Evolutionary conservation across 106 monocot genomes (phyloP).

Genomic region (Agapanthus africanus): DNA sequence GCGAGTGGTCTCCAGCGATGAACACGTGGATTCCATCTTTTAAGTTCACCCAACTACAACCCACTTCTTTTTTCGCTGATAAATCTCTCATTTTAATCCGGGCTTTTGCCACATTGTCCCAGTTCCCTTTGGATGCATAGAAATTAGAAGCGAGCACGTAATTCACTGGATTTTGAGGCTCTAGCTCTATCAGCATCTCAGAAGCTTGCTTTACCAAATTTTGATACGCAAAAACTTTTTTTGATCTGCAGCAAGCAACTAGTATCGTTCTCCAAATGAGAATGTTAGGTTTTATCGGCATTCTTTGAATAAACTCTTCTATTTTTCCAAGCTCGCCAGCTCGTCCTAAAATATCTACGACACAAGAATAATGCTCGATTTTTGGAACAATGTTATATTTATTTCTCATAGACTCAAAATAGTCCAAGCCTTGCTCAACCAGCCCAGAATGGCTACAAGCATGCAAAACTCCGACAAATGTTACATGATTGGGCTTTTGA

Average conservation of each 20-base stretch:
- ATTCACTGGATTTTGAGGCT: slow-evolving; percentile 83
- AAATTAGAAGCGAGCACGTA: slow-evolving; percentile 67
- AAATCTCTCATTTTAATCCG: slow-evolving; percentile 37
- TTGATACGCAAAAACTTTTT: slow-evolving; percentile 26
- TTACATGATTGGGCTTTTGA: slow-evolving; percentile 54
- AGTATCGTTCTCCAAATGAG: slow-evolving; percentile 82
- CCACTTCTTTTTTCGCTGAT: slow-evolving; percentile 56
- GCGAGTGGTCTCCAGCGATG: slow-evolving; percentile 59
- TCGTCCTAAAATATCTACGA: slow-evolving; percentile 67
- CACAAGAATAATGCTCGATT: slow-evolving; percentile 75
- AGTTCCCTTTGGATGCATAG: slow-evolving; percentile 56
- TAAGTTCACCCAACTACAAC: slow-evolving; percentile 79
- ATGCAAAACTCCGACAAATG: slow-evolving; percentile 67
- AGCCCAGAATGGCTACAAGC: slow-evolving; percentile 84
- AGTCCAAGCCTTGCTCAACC: slow-evolving; percentile 53
- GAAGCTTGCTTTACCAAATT: slow-evolving; percentile 52
- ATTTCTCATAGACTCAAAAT: slow-evolving; percentile 52
- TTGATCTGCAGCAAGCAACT: slow-evolving; percentile 52
- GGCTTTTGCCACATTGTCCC: slow-evolving; percentile 55
- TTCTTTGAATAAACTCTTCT: slow-evolving; percentile 47
- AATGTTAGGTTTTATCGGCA: slow-evolving; percentile 60
- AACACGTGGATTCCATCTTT: slow-evolving; percentile 68
- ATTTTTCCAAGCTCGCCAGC: slow-evolving; percentile 51
- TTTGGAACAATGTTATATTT: slow-evolving; percentile 39
- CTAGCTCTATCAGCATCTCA: slow-evolving; percentile 64